A percentile compares a stretch with the other conserved stretches of the same genome.
Evolutionary conservation across 2,329 filamentous ascomycete species (phyloP).

Genomic region (Fonsecaea pedrosoi): DNA sequence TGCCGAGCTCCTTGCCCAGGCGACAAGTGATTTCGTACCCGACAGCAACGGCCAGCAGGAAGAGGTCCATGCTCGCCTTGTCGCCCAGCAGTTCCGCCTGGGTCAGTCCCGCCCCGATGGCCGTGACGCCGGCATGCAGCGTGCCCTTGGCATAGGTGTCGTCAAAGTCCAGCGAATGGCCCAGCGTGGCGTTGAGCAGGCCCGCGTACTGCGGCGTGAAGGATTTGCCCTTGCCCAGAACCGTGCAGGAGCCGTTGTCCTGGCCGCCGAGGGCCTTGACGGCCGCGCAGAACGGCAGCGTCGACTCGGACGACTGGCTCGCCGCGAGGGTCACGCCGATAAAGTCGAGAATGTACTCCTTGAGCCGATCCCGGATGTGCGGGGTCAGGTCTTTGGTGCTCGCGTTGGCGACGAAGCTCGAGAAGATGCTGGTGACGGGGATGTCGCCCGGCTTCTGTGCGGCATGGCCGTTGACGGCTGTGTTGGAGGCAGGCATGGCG

Average conservation of each 20-base stretch:
- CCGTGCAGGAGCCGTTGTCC: constrained; percentile 25
- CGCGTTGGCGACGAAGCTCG: constrained; percentile 31
- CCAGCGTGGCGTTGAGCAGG: constrained; percentile 52
- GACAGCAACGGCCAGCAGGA: constrained; percentile 45
- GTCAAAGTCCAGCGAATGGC: constrained; percentile 55
- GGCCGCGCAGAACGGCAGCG: constrained; percentile 31
- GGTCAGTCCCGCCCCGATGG: constrained; percentile 43
- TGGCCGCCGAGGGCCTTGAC: constrained; percentile 31
- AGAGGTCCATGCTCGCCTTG: constrained; percentile 33
- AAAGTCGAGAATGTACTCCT: constrained; percentile 39
- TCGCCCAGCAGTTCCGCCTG: constrained; percentile 43
- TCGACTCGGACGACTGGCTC: constrained; percentile 35
- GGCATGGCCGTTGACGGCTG: constrained; percentile 2
- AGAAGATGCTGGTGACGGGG: constrained; percentile 33
- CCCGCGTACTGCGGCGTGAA: constrained; percentile 48
- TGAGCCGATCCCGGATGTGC: constrained; percentile 30
- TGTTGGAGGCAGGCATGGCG: not conserved
- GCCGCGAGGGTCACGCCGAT: constrained; percentile 38
- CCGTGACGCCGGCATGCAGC: constrained; percentile 52
- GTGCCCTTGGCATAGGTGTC: constrained; percentile 53
- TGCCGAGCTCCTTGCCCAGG: constrained; percentile 45
- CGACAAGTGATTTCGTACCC: constrained; percentile 47
- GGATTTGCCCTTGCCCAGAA: constrained; percentile 35
- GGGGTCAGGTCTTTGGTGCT: constrained; percentile 26
- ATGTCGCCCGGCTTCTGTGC: constrained; percentile 17